Conservation (phyloP, 306 rosid species). For the Cicer bijugum region DNA sequence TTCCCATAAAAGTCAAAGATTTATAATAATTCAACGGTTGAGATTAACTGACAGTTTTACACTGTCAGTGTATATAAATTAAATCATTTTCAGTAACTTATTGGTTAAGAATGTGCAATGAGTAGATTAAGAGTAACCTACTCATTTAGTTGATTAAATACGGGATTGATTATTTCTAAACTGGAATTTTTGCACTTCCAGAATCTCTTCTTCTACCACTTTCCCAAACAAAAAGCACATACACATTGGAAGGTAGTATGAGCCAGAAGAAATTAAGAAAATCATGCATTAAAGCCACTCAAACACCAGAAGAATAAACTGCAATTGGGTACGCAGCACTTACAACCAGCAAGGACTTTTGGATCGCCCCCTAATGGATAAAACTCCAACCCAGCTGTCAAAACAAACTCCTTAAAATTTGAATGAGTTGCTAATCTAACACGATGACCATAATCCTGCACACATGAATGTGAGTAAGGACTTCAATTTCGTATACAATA, state of each 20-base stretch:
- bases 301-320: conserved; percentile 39
- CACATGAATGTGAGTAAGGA: conserved; percentile 16
- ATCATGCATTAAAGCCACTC: conserved; percentile 14
- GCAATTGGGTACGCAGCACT: conserved; percentile 55
- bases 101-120: conserved; percentile 17
- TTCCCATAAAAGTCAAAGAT: no score
- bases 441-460: conserved; percentile 99
- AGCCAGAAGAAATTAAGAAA: conserved; percentile 25
- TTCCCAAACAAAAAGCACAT: conserved; percentile 27
- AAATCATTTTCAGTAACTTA: conserved; percentile 5
- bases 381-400: conserved; percentile 99
- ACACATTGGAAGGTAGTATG: conserved; percentile 16
- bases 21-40: no score
- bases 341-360: conserved; percentile 97
- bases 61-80: no score
- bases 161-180: conserved; percentile 14
- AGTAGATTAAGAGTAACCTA: conserved; percentile 6
- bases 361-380: conserved; percentile 97
- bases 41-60: no score
- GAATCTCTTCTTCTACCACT: conserved; percentile 8
- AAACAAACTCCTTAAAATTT: conserved; percentile 97
- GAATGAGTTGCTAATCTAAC: conserved; percentile 97
- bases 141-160: conserved; percentile 1
- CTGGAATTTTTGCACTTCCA: neutral
- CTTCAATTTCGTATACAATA: conserved; percentile 31